These are phyloP conservation scores for Mycena capillaripes DNA, from an alignment of 768 basidiomycete genomes.

Conservation along the genomic window DNA sequence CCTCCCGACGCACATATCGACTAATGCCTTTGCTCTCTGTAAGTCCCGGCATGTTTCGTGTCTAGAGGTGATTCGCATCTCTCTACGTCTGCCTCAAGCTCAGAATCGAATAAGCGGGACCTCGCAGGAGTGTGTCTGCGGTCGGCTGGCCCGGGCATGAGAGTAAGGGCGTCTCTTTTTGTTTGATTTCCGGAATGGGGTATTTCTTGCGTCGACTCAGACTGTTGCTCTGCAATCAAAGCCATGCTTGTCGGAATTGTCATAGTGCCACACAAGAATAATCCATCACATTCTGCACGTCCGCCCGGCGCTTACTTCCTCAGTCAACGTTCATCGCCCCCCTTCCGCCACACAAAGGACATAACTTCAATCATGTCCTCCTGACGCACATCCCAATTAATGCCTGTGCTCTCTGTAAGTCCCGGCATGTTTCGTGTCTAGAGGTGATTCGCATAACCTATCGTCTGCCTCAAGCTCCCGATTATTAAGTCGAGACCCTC, in stretches of 20 bases:
- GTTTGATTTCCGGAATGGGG: neutral
- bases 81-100: constrained; percentile 15
- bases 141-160: constrained; percentile 3
- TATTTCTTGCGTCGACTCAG: too few relatives aligned
- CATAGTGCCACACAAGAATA: too few relatives aligned
- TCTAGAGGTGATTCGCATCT: constrained; percentile 22
- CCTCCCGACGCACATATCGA: neutral
- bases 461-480: too few relatives aligned
- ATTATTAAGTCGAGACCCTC: too few relatives aligned
- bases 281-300: too few relatives aligned
- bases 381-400: neutral
- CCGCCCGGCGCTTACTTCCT: too few relatives aligned
- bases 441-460: neutral
- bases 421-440: constrained; percentile 4
- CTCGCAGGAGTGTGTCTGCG: constrained; percentile 12
- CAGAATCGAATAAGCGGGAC: neutral
- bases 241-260: too few relatives aligned
- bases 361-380: neutral
- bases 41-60: constrained; percentile 12
- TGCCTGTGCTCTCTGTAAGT: neutral
- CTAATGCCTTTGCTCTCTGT: constrained; percentile 8
- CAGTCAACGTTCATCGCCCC: too few relatives aligned
- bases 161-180: neutral
- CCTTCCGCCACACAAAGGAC: constrained; percentile 1
- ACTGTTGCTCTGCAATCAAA: too few relatives aligned